Base-by-base conservation (phyloP, 2,329 filamentous ascomycete species). In the Cladosporium sphaerospermum region DNA sequence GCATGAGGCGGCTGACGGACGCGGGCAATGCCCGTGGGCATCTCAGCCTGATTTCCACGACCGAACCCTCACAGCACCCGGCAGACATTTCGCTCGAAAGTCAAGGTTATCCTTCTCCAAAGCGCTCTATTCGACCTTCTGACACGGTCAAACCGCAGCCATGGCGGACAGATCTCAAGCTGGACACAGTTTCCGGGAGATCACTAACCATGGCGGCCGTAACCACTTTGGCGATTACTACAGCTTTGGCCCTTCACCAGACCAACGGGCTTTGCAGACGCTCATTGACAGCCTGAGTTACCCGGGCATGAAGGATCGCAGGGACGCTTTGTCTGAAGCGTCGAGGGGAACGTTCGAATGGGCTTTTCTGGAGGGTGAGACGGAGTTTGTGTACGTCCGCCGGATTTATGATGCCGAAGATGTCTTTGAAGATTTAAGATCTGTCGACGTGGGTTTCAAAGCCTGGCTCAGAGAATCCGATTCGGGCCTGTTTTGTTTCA, bases 211-310 rank as follows among this genome's bases (percentile, higher is more conserved):
- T 7, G 34, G 36, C 19, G 37, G 37, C 37, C 36, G 23, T 14
- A 18, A 11, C 4, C 28, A 41, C 14, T 19, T 49, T n/a, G 46
- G 46, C 9, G 23, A 49, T 10, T 14, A 33, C 4, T 49, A 49
- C 46, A 16, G 33, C 23, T 9, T 40, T 2, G 18, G 34, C 11
- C 23, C 5, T 1, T 41, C 37, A 4, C 23, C n/a, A 1, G 46
- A 49, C 4, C 14, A 49, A 28, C 46, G 36, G 32, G n/a, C n/a
- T 6, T 5, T 49, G n/a, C 6, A 10, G 4, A 23, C 28, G 3
- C 41, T 49, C 14, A 23, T 49, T 9, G 37, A 49, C 9, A 49
- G 37, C 9, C 46, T 49, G 11, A n/a, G 46, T 8, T 49, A 49
- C 41, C 6, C 19, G 11, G 46, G 46, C 2, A 49, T 49, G 23